A percentile compares a stretch with the other conserved stretches of the same genome.
Conservation (phyloP, 1,284 basidiomycete species). For the Cryptococcus amylolentus region DNA sequence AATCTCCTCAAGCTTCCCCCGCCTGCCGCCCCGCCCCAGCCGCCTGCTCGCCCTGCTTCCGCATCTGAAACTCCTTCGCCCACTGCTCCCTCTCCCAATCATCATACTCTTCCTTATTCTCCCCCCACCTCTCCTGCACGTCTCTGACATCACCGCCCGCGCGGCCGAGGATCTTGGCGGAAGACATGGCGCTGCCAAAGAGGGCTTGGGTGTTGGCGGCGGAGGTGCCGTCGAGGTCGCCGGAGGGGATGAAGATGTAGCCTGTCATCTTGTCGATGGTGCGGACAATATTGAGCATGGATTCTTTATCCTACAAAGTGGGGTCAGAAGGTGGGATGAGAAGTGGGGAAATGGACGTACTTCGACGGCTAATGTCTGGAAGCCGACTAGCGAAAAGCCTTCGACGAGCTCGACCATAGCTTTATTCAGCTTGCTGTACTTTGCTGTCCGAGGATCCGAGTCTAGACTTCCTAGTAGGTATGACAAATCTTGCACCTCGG, state of each 20-base stretch:
- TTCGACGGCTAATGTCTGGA: constrained; percentile 95
- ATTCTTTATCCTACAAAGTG: constrained; percentile 70
- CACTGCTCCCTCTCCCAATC: constrained; percentile 62
- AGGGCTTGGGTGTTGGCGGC: constrained; percentile 64
- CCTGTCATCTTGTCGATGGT: constrained; percentile 84
- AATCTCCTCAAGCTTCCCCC: no score
- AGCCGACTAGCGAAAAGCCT: constrained; percentile 90
- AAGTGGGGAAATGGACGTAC: constrained; percentile 50
- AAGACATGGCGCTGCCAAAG: constrained; percentile 61
- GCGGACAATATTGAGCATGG: constrained; percentile 80
- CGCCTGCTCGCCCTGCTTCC: constrained; percentile 1
- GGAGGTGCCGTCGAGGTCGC: constrained; percentile 52
- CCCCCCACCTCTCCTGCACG: constrained; percentile 84
- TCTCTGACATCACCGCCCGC: constrained; percentile 62
- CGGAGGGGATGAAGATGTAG: constrained; percentile 69
- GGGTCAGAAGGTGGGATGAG: background rate
- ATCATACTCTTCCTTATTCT: constrained; percentile 72
- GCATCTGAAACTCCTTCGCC: constrained; percentile 47
- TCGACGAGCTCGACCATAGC: constrained; percentile 88
- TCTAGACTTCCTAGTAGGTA: constrained; percentile 75
- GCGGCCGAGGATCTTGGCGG: constrained; percentile 51
- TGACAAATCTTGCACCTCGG: constrained; percentile 92
- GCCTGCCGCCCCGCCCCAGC: no score
- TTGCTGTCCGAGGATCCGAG: constrained; percentile 58
- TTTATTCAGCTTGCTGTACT: constrained; percentile 76